Evolutionary conservation across 495 filamentous ascomycete genomes (phyloP), one percentile per base, ranked within the genome.

Genomic region (Astrothelium macrocarpum): DNA sequence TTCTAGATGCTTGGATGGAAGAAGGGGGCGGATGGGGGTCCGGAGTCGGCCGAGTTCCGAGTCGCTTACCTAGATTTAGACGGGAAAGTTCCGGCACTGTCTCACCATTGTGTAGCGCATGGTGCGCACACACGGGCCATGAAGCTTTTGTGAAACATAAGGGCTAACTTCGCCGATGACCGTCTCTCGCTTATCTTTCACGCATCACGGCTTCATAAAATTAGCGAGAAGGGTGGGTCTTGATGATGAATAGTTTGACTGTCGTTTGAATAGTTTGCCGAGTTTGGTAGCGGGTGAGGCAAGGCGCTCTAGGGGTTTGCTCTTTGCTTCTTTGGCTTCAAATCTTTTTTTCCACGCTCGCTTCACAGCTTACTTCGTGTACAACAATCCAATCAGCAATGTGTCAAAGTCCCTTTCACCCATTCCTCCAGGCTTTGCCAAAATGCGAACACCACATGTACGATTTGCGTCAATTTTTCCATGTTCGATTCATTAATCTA

Each of bases 361-460:
- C 12, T 16, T 18, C 20, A 18, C 45, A 18, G 5, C 14, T 49
- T 18, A 18, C 20, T 18, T 49, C 14, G 16, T 20, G 20, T 25
- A 56, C 29, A 56, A 23, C 31, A 36, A 11, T 10, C 36, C 31
- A 4, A 11, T 9, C 31, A 60, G 31, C 59, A 31, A 85, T 85
- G 83, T 84, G 81, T 71, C 75, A 79, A 64, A 72, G 76, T 14
- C 56, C 72, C n/a, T 70, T 82, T 43, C 87, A 90, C 72, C 66
- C 76, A 36, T 84, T 89, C 69, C 82, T 93, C 36, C 73, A 77
- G 42, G 78, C 79, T 26, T 82, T 91, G 29, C 89, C 89, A 43
- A 91, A 90, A 79, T 87, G 82, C 74, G 89, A 91, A 67, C 89
- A 90, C 71, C 88, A 94, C 71, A 81, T 91, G 60, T 56, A 56